These are phyloP conservation scores for Claviceps pazoutovae DNA, from an alignment of 2,329 filamentous ascomycete species.

Conservation along the genomic window DNA sequence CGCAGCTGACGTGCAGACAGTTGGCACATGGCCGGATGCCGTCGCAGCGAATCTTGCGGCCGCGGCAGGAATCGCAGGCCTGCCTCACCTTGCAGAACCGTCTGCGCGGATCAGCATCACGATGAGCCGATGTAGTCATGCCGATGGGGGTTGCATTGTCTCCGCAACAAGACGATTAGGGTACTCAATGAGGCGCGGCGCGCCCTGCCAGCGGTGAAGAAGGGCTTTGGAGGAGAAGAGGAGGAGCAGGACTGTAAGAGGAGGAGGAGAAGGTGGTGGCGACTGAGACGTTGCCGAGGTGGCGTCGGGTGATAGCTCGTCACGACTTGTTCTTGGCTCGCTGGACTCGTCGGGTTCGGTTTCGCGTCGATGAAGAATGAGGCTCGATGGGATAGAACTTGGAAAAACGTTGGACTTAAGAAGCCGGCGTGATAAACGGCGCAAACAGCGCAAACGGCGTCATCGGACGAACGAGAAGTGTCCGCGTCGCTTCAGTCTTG, in stretches of 20 bases:
- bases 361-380: background rate
- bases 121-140: constrained; percentile 1
- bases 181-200: background rate
- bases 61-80: constrained; percentile 19
- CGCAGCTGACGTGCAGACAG: constrained; percentile 8
- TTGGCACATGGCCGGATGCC: constrained; percentile 14
- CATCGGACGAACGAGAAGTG: constrained; percentile 2
- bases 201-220: background rate
- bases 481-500: background rate
- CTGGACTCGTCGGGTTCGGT: background rate
- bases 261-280: background rate
- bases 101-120: constrained; percentile 1
- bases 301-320: background rate
- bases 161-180: background rate
- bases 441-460: background rate
- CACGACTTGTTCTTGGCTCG: too few species aligned
- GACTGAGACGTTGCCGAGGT: background rate
- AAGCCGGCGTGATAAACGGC: background rate
- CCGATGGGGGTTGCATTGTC: constrained; percentile 2
- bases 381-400: background rate
- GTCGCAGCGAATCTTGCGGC: constrained; percentile 17
- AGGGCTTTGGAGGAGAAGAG: background rate
- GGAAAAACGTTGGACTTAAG: background rate
- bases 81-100: constrained; percentile 12
- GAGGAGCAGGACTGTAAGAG: background rate